Evolutionary conservation across 2,329 filamentous ascomycete species (phyloP), one percentile per base, ranked within the genome.

Genomic region (Alternaria brassicae): DNA sequence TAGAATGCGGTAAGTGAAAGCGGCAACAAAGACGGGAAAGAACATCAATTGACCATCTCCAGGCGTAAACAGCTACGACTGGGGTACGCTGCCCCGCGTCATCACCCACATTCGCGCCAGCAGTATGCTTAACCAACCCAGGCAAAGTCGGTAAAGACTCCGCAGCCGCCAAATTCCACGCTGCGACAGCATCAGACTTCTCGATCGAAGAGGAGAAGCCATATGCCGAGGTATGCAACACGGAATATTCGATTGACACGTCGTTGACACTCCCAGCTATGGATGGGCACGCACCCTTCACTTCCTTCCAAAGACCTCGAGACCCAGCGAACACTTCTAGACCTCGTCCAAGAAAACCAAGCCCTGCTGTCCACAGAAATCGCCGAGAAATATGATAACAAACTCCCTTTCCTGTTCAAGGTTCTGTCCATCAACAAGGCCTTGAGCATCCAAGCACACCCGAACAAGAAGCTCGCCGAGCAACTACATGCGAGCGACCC

Each of bases 21-120:
- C 6, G 17, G 21, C 15, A 23, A 25, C 17, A 19, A 21, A 36
- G 78, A 69, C 10, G 17, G 5, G 6, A 28, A n/a, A 32, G 6
- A 10, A 2, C 28, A 45, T 30, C 15, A 55, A 58, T 69, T 73
- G 68, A 73, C 66, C 62, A 68, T n/a, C 53, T 60, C n/a, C 62
- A 90, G 95, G 94, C 74, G 92, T 96, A 75, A 98, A 98, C 80
- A 97, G 93, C 79, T 99, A 99, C 78, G 95, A 97, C 82, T 99
- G 95, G 95, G 95, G 87, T 88, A 79, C 68, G 82, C 53, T 60
- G 61, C 66, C 72, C 69, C 66, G 60, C 68, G 64, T 62, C 59
- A 60, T 60, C 56, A 67, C 57, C 56, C 54, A 59, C 34, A 44
- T 37, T 52, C 40, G 55, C 56, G 39, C 42, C 53, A 62, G 61